phyloP scores from a whole-genome alignment of 495 filamentous ascomycete genomes.

The Xylaria acuta region DNA sequence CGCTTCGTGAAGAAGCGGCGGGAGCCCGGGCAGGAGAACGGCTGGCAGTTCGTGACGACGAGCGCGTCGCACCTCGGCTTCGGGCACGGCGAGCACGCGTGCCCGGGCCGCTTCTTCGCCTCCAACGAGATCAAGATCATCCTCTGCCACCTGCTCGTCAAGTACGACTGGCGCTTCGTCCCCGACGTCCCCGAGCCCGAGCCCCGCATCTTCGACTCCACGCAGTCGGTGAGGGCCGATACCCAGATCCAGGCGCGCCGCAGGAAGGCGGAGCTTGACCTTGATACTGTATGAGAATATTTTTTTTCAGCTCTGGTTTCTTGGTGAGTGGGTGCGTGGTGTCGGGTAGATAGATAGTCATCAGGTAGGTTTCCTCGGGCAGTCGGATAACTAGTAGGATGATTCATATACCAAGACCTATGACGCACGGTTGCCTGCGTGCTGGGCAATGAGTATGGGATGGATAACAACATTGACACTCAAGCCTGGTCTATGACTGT shows the following conservation, averaged over 20 bases:
- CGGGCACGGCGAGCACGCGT: slow-evolving; percentile 59
- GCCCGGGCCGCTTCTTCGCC: slow-evolving; percentile 60
- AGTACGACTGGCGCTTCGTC: slow-evolving; percentile 54
- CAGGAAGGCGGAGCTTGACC: slow-evolving; percentile 38
- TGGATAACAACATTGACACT: background rate
- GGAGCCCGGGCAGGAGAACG: slow-evolving; percentile 51
- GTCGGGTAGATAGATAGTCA: background rate
- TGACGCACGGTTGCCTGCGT: background rate
- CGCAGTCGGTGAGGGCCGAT: slow-evolving; percentile 27
- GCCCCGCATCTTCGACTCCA: slow-evolving; percentile 33
- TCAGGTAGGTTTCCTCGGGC: background rate
- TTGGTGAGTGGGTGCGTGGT: background rate
- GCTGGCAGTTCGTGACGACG: slow-evolving; percentile 57
- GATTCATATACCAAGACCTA: background rate
- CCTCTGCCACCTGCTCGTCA: slow-evolving; percentile 49
- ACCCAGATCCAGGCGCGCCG: slow-evolving; percentile 38
- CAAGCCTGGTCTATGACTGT: no score
- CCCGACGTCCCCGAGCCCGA: slow-evolving; percentile 40
- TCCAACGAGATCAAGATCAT: slow-evolving; percentile 55
- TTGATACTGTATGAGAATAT: slow-evolving; percentile 30
- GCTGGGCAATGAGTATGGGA: background rate
- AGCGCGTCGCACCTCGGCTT: slow-evolving; percentile 51
- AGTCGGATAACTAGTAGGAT: background rate
- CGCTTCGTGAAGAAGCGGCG: slow-evolving; percentile 56
- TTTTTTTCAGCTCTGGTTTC: background rate